Conservation (phyloP, 768 basidiomycete genomes). For the Cystofilobasidium capitatum region DNA sequence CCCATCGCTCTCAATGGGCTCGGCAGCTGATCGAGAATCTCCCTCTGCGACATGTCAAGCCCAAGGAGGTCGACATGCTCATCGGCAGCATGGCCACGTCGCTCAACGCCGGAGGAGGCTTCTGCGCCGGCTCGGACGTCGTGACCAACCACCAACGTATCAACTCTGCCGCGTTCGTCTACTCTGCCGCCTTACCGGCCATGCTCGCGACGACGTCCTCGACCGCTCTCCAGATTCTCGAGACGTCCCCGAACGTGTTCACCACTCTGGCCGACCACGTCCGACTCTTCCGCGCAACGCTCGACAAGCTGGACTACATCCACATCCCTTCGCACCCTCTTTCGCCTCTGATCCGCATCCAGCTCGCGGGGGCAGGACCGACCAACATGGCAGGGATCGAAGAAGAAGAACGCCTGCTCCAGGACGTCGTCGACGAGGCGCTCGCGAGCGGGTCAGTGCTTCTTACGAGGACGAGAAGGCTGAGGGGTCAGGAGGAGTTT, state of each 20-base stretch:
- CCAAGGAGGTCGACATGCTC: slow-evolving; percentile 86
- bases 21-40: too few relatives aligned
- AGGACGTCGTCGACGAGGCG: slow-evolving; percentile 85
- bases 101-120: slow-evolving; percentile 76
- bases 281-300: slow-evolving; percentile 60
- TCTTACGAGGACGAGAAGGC: slow-evolving; percentile 69
- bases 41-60: slow-evolving; percentile 43
- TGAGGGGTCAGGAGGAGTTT: slow-evolving; percentile 71
- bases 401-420: slow-evolving; percentile 66
- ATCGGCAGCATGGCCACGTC: slow-evolving; percentile 79
- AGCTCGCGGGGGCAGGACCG: slow-evolving; percentile 43
- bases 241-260: slow-evolving; percentile 64
- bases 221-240: slow-evolving; percentile 70
- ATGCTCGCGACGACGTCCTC: slow-evolving; percentile 79
- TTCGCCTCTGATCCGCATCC: slow-evolving; percentile 80
- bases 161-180: slow-evolving; percentile 90
- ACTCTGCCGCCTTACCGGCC: slow-evolving; percentile 88
- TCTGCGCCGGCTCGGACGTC: slow-evolving; percentile 77
- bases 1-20: too few relatives aligned
- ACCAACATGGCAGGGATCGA: slow-evolving; percentile 49
- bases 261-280: slow-evolving; percentile 70
- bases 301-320: slow-evolving; percentile 65
- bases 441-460: slow-evolving; percentile 65
- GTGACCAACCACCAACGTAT: slow-evolving; percentile 93
- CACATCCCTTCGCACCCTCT: slow-evolving; percentile 73